Conservation (phyloP, 2,329 filamentous ascomycete genomes). For the Stachybotrys chartarum region DNA sequence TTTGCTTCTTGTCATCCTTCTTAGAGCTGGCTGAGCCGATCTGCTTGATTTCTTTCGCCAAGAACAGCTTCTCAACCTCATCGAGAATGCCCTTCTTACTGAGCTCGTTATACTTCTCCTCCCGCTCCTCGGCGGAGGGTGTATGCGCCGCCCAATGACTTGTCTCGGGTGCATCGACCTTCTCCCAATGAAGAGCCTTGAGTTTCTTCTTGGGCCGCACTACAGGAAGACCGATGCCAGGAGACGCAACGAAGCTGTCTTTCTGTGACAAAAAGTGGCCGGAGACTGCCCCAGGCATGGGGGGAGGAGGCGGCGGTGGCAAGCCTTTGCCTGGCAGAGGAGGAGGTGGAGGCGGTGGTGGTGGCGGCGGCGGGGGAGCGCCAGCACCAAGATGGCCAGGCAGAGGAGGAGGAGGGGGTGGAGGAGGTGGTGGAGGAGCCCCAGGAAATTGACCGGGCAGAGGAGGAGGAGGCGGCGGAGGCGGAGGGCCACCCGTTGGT, state of each 20-base stretch:
- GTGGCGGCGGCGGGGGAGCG: constrained; percentile 28
- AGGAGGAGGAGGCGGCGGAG: constrained; percentile 21
- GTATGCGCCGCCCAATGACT: constrained; percentile 89
- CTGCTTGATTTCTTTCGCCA: constrained; percentile 93
- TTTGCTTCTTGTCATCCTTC: constrained; percentile 94
- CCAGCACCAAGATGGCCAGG: constrained; percentile 23
- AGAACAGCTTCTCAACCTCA: constrained; percentile 94
- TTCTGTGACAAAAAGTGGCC: constrained; percentile 70
- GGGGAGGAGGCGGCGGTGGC: constrained; percentile 51
- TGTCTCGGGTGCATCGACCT: constrained; percentile 84
- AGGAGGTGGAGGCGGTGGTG: constrained; percentile 38
- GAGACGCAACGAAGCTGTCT: constrained; percentile 44
- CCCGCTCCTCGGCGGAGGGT: constrained; percentile 78
- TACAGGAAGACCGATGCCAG: constrained; percentile 64
- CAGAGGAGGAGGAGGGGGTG: constrained; percentile 31
- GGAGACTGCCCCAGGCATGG: constrained; percentile 61
- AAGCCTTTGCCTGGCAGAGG: constrained; percentile 33
- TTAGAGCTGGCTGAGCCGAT: constrained; percentile 65
- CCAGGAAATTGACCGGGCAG: constrained; percentile 24
- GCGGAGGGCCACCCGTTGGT: constrained; percentile 25
- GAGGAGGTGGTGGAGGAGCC: constrained; percentile 28
- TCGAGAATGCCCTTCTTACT: constrained; percentile 93
- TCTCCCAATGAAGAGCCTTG: constrained; percentile 98
- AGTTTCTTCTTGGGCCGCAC: constrained; percentile 97
- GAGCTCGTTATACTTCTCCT: constrained; percentile 92